A percentile compares a stretch with the other conserved stretches of the same genome.
Evolutionary conservation across 306 rosid species (phyloP).

Genomic region (Albizia julibrissin): DNA sequence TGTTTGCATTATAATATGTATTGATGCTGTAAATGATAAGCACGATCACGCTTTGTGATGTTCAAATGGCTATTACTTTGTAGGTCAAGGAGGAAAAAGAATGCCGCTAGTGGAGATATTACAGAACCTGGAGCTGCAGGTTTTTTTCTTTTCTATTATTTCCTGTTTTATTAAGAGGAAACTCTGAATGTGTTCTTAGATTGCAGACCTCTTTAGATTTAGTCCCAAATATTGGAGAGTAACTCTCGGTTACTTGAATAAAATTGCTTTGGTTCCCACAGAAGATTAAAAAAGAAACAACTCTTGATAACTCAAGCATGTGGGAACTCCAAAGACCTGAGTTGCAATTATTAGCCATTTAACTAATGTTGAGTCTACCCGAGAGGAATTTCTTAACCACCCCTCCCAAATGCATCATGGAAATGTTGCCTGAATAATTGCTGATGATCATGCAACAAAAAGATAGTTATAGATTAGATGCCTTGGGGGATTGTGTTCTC

Average conservation of each 20-base stretch:
- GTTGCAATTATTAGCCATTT: not conserved
- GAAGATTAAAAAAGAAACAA: not conserved
- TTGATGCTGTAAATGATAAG: slow-evolving; percentile 5
- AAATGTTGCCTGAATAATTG: not conserved
- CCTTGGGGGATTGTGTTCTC: not conserved
- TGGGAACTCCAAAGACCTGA: not conserved
- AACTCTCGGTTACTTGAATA: not conserved
- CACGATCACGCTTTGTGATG: slow-evolving; percentile 10
- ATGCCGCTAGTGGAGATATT: slow-evolving; percentile 81
- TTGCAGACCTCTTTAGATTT: not conserved
- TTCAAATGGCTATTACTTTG: slow-evolving; percentile 15
- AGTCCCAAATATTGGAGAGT: not conserved
- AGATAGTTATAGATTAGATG: slow-evolving; percentile 10
- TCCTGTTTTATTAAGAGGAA: not conserved
- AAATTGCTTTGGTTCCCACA: not conserved
- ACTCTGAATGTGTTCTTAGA: not conserved
- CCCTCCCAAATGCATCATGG: not conserved
- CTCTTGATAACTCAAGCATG: not conserved
- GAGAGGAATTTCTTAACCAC: not conserved
- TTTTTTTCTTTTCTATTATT: slow-evolving; percentile 19
- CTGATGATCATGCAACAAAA: not conserved
- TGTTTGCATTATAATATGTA: slow-evolving; percentile 1
- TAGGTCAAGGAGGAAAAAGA: slow-evolving; percentile 97
- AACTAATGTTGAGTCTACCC: slow-evolving; percentile 11
- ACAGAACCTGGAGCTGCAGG: slow-evolving; percentile 81